Conservation (phyloP, 2,329 filamentous ascomycete species). For the Polytolypa hystricis region DNA sequence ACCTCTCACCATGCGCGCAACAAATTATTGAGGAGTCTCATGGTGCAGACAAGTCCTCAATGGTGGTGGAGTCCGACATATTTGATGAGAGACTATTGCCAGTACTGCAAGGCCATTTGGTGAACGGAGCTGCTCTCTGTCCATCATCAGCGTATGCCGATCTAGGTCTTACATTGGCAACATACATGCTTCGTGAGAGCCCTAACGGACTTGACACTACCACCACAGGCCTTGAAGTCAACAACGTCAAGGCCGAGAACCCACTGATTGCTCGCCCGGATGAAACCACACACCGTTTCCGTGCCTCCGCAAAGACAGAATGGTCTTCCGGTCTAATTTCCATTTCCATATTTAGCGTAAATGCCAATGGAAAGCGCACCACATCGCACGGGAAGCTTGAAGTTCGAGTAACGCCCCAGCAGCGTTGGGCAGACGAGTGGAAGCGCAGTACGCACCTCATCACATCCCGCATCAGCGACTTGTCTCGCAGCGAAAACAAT, state of each 20-base stretch:
- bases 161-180: slow-evolving; percentile 6
- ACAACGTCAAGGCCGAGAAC: slow-evolving; percentile 6
- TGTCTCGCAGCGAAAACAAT: slow-evolving; percentile 19
- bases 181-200: slow-evolving; percentile 6
- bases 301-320: slow-evolving; percentile 3
- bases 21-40: slow-evolving; percentile 4
- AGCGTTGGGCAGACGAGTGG: slow-evolving; percentile 20
- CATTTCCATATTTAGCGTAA: slow-evolving; percentile 5
- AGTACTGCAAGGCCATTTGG: slow-evolving; percentile 7
- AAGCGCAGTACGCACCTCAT: slow-evolving; percentile 20
- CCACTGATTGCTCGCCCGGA: slow-evolving; percentile 6
- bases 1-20: slow-evolving; percentile 4
- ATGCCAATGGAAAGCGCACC: slow-evolving; percentile 3
- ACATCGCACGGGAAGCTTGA: slow-evolving; percentile 3
- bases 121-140: slow-evolving; percentile 8
- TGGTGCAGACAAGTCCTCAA: slow-evolving; percentile 3
- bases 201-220: not conserved
- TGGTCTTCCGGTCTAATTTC: slow-evolving; percentile 3
- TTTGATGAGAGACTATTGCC: slow-evolving; percentile 3
- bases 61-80: slow-evolving; percentile 9
- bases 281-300: slow-evolving; percentile 1
- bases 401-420: slow-evolving; percentile 3
- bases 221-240: slow-evolving; percentile 5
- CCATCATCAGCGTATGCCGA: slow-evolving; percentile 11
- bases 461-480: slow-evolving; percentile 20